Evolutionary conservation across 371 early-diverging fungal species (phyloP), one percentile per base, ranked within the genome.

Genomic region (Zychaea mexicana): DNA sequence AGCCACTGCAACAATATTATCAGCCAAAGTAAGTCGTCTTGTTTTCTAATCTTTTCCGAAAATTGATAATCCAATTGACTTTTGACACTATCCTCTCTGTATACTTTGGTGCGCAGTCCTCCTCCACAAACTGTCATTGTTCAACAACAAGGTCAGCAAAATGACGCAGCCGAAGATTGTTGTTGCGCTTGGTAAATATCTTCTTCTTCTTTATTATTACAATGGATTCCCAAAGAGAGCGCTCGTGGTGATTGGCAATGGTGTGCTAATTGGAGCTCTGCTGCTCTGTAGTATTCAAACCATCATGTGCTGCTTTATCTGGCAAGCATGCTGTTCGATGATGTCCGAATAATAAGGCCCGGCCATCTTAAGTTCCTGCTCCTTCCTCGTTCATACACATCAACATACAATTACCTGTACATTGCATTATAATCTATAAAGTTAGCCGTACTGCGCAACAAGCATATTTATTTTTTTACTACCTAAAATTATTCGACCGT

Each of bases 171-270:
- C 9, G 54, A 57, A 38, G 64, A 55, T 27, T 69, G 65, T 36
- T 69, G 70, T 22, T 69, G 65, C 52, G 66, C 61, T 19, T 69
- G 70, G 70, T 69, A 65, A 56, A 53, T 45, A 9, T 54, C 55
- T 6, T 30, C 30, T 28, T 27, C 30, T 13, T 54, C n/a, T n/a
- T n/a, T n/a, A n/a, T n/a, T n/a, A n/a, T n/a, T n/a, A n/a, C n/a
- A n/a, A n/a, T n/a, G n/a, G n/a, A n/a, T n/a, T n/a, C n/a, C n/a
- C n/a, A n/a, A n/a, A n/a, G n/a, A n/a, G n/a, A n/a, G n/a, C n/a
- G n/a, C n/a, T n/a, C n/a, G n/a, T n/a, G n/a, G n/a, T n/a, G n/a
- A n/a, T n/a, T n/a, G n/a, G n/a, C n/a, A n/a, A 33, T 33, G 12
- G 12, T 45, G 45, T 45, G 45, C 45, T 45, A 45, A 45, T 19